Conservation (phyloP, 1,139 yeast species). For the Pichia cactophila region DNA sequence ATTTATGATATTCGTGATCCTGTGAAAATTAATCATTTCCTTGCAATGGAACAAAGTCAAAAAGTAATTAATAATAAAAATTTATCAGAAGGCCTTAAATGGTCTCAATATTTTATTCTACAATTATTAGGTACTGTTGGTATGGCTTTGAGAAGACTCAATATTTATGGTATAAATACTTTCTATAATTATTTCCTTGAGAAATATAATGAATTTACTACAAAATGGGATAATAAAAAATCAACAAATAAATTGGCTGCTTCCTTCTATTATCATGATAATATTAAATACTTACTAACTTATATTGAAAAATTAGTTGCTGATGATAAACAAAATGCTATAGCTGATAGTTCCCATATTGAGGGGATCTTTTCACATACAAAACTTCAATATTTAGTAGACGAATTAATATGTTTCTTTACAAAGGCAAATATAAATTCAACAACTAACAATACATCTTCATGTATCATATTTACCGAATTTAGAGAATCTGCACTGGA, state of each 20-base stretch:
- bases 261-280: constrained; percentile 46
- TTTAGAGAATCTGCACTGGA: constrained; percentile 85
- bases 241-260: constrained; percentile 55
- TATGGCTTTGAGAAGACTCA: constrained; percentile 57
- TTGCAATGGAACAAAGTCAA: constrained; percentile 63
- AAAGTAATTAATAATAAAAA: constrained; percentile 44
- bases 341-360: constrained; percentile 13
- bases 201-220: constrained; percentile 50
- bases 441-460: constrained; percentile 36
- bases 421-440: constrained; percentile 20
- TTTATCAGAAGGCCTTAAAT: constrained; percentile 59
- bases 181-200: constrained; percentile 61
- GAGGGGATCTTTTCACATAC: constrained; percentile 53
- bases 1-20: constrained; percentile 63
- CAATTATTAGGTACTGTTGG: constrained; percentile 70
- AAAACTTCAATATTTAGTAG: constrained; percentile 55
- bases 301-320: constrained; percentile 38
- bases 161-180: constrained; percentile 75
- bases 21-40: constrained; percentile 58
- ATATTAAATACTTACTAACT: constrained; percentile 38
- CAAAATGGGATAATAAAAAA: constrained; percentile 45
- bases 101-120: constrained; percentile 57
- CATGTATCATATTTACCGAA: constrained; percentile 79
- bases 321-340: constrained; percentile 36
- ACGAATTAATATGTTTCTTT: constrained; percentile 53